Evolutionary conservation across 2,329 filamentous ascomycete species (phyloP).

Genomic region (Arthrobotrys musiformis): DNA sequence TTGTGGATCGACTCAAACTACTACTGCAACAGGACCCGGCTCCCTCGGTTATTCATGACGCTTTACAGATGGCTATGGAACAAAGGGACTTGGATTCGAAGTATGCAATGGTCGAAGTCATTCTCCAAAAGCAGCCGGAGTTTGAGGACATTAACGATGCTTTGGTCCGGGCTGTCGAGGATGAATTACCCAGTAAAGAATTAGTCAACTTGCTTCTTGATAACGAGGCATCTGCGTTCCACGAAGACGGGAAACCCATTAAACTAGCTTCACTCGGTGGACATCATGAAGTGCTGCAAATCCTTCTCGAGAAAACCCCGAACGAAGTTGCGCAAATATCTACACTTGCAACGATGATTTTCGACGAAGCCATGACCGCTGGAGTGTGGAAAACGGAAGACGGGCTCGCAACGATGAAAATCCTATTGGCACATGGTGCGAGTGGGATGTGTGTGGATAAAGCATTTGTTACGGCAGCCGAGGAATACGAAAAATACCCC

Average conservation of each 20-base stretch:
- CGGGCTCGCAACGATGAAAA: slow-evolving; percentile 40
- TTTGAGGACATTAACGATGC: slow-evolving; percentile 38
- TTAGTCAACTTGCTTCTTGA: slow-evolving; percentile 43
- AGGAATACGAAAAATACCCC: slow-evolving; percentile 34
- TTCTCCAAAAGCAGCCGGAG: slow-evolving; percentile 35
- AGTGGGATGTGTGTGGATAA: slow-evolving; percentile 49
- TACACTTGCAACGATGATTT: slow-evolving; percentile 25
- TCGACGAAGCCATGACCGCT: slow-evolving; percentile 46
- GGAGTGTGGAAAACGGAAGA: slow-evolving; percentile 50
- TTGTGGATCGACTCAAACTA: slow-evolving; percentile 26
- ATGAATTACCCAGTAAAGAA: slow-evolving; percentile 30
- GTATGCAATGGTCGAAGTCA: slow-evolving; percentile 29
- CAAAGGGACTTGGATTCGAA: slow-evolving; percentile 13
- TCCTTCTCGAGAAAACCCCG: slow-evolving; percentile 13
- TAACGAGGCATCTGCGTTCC: slow-evolving; percentile 24
- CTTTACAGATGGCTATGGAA: slow-evolving; percentile 42
- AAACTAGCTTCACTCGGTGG: slow-evolving; percentile 35
- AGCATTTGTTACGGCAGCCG: slow-evolving; percentile 35
- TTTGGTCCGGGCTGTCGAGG: slow-evolving; percentile 35
- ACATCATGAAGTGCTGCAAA: slow-evolving; percentile 23
- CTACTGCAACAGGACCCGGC: slow-evolving; percentile 29
- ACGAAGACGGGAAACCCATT: slow-evolving; percentile 41
- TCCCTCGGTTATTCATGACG: slow-evolving; percentile 21
- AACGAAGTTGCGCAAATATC: not conserved
- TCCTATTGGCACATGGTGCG: slow-evolving; percentile 30